phyloP scores from a whole-genome alignment of 73 alveolate species.

The Symbiodinium natans region DNA sequence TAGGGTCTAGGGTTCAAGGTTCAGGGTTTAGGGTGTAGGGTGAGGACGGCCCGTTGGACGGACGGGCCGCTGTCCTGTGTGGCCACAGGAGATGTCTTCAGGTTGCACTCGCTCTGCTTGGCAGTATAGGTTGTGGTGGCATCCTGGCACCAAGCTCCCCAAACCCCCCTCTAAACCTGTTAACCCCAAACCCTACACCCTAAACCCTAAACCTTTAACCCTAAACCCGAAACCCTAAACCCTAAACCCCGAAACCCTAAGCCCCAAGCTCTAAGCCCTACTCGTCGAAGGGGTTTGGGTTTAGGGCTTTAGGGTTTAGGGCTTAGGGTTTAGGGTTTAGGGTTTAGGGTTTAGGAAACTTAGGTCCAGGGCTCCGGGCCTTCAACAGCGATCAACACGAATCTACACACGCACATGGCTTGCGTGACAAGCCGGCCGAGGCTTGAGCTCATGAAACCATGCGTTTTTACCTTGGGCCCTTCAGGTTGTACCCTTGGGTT shows the following conservation, averaged over 20 bases:
- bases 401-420: too few relatives aligned
- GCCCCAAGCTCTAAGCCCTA: not conserved
- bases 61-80: not conserved
- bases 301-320: not conserved
- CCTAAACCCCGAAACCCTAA: not conserved
- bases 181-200: not conserved
- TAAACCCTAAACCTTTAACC: not conserved
- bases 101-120: not conserved
- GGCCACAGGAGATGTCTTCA: not conserved
- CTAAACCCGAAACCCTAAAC: not conserved
- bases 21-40: not conserved
- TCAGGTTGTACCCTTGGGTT: too few relatives aligned
- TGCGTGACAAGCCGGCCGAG: too few relatives aligned
- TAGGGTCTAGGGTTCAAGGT: not conserved
- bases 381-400: not conserved
- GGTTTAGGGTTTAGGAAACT: not conserved
- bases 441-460: too few relatives aligned
- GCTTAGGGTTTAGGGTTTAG: not conserved
- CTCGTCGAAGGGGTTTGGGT: too few relatives aligned
- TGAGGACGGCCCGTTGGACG: too few relatives aligned
- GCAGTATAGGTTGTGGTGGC: not conserved
- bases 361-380: not conserved
- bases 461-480: too few relatives aligned
- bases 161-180: not conserved
- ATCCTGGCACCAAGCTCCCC: not conserved